Evolutionary conservation across 176 grass and related monocot genomes (phyloP), one percentile per base, ranked within the genome.

Genomic region (Bothriochloa decipiens): DNA sequence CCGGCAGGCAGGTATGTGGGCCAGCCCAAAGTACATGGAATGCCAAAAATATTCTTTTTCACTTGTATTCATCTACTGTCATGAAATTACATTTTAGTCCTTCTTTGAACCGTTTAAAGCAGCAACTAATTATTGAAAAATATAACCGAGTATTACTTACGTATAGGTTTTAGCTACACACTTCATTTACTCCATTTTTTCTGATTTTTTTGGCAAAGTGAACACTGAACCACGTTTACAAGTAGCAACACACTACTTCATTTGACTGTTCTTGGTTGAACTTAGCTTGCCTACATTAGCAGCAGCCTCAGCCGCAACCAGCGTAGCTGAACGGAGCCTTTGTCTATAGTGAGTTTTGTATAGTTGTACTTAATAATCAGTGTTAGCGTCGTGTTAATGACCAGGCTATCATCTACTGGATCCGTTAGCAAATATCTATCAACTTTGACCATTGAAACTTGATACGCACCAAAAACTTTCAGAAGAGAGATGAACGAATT

Each of bases 11-110:
- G 58, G 58, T 15, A 26, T 26, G 8, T 16, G 14, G 27, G 27
- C 4, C 7, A 72, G 22, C 33, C 76, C 53, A 63, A 53, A 7
- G 68, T 58, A 86, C 57, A 79, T 68, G 3, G 55, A 68, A 57
- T 47, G 12, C 78, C 78, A 32, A 32, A 32, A 36, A 12, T 2
- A 8, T 2, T 3, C 5, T 2, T 76, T 76, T 36, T 16, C 6
- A 1, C 1, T 10, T 11, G 1, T 28, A n/a, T 4, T 10, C 52
- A 9, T 32, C 3, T 2, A 10, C 7, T 52, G 11, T 2, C 15
- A 22, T 35, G 5, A 2, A 76, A 61, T 76, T 74, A 2, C 28
- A 79, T 29, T 2, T 3, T 0, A 16, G 23, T 33, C 50, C 35
- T 47, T 3, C 3, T 12, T 42, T 0, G 7, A 10, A 26, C 9